A percentile compares a stretch with the other conserved stretches of the same genome.
Conservation (phyloP, 2,329 filamentous ascomycete genomes). For the Aspergillus arachidicola region DNA sequence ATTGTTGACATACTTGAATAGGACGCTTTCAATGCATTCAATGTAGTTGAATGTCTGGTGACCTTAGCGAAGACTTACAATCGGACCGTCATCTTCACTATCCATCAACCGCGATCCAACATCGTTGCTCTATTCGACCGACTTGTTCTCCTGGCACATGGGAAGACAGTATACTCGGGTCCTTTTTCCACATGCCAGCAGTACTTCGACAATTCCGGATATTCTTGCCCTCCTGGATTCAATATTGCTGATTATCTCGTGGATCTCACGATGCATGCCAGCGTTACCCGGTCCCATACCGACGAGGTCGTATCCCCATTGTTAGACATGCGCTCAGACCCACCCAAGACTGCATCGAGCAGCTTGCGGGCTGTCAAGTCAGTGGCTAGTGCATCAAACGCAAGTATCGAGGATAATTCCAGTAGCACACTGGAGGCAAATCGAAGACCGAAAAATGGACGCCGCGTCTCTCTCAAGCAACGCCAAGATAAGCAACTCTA, state of each 20-base stretch:
- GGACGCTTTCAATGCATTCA: conserved; percentile 97
- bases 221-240: conserved; percentile 91
- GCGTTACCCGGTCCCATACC: conserved; percentile 57
- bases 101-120: conserved; percentile 96
- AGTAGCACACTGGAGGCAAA: conserved; percentile 63
- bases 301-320: conserved; percentile 56
- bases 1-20: conserved; percentile 20
- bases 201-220: conserved; percentile 91
- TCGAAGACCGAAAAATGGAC: conserved; percentile 67
- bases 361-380: conserved; percentile 89
- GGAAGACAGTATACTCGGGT: conserved; percentile 89
- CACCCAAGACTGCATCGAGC: conserved; percentile 73
- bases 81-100: conserved; percentile 95
- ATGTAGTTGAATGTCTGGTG: conserved; percentile 94
- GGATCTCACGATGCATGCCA: conserved; percentile 95
- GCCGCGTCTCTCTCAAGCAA: conserved; percentile 77
- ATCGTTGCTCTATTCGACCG: conserved; percentile 97
- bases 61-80: conserved; percentile 95
- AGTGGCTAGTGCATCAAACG: conserved; percentile 78
- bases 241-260: conserved; percentile 98
- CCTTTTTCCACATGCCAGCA: conserved; percentile 84
- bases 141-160: conserved; percentile 85
- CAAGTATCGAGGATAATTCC: conserved; percentile 69
- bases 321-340: conserved; percentile 63
- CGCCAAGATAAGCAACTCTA: conserved; percentile 90